These are phyloP conservation scores for Phytophthora crassamura DNA, from an alignment of 352 stramenopile species.

Conservation along the genomic window DNA sequence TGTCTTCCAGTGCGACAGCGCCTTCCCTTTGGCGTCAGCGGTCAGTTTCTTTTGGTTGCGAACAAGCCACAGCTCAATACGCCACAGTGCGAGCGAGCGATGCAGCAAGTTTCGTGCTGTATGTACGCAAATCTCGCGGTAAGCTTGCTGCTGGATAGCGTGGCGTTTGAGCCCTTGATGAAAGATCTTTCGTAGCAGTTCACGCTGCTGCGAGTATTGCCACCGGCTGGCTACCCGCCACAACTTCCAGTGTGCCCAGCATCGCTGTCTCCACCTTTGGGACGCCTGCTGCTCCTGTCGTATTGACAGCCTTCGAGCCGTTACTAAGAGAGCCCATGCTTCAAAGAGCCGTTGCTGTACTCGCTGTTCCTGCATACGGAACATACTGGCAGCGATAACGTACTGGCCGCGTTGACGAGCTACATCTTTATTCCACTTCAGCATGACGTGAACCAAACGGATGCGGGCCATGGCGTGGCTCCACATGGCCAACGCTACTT, in stretches of 20 bases:
- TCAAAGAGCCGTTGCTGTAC: slow-evolving; percentile 14
- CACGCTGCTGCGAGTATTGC: slow-evolving; percentile 10
- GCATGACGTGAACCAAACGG: slow-evolving; percentile 15
- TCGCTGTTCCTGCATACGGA: slow-evolving; percentile 30
- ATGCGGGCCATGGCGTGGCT: slow-evolving; percentile 16
- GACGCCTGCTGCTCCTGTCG: slow-evolving; percentile 8
- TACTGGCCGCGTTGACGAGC: slow-evolving; percentile 12
- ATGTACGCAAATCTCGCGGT: slow-evolving; percentile 23
- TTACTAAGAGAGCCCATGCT: slow-evolving; percentile 16
- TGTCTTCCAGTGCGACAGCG: slow-evolving; percentile 23
- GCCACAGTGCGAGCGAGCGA: slow-evolving; percentile 28
- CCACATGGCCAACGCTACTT: slow-evolving; percentile 39
- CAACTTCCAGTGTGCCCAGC: slow-evolving; percentile 33
- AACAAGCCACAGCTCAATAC: slow-evolving; percentile 33
- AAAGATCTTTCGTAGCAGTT: slow-evolving; percentile 19
- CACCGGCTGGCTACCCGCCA: slow-evolving; percentile 29
- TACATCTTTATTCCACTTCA: slow-evolving; percentile 15
- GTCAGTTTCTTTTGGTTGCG: slow-evolving; percentile 21
- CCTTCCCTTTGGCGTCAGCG: slow-evolving; percentile 12
- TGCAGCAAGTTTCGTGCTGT: slow-evolving; percentile 16
- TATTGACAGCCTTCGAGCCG: slow-evolving; percentile 2
- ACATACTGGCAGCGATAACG: slow-evolving; percentile 20
- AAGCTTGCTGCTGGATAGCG: slow-evolving; percentile 34
- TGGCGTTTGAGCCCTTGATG: slow-evolving; percentile 21
- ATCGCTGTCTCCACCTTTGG: slow-evolving; percentile 18